These are phyloP conservation scores for Sphagnum contortum DNA, from an alignment of 225 moss, liverwort and hornwort species.

Conservation along the genomic window DNA sequence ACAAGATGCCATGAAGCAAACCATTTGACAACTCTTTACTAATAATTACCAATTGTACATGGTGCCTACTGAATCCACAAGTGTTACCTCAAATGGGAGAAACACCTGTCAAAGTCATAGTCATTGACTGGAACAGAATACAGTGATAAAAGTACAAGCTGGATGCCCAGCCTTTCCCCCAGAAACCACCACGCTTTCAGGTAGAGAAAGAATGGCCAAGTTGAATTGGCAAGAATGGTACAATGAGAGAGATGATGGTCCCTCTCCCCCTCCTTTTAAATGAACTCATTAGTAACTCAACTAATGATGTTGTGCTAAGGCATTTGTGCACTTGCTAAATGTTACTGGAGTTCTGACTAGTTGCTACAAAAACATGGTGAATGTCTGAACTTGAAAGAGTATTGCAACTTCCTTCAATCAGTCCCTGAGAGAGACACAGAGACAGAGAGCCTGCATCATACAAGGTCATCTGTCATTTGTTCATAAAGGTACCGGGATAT, in stretches of 20 bases:
- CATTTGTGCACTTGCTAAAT: background rate
- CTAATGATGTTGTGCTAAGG: too few species aligned
- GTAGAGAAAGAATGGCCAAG: slow-evolving; percentile 18
- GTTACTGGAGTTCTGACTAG: background rate
- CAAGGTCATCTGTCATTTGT: slow-evolving; percentile 1
- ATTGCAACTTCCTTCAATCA: background rate
- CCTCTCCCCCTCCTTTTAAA: slow-evolving; percentile 4
- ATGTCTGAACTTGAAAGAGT: slow-evolving; percentile 3
- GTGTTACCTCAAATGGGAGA: too few species aligned
- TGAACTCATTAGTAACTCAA: too few species aligned
- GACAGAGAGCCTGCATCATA: slow-evolving; percentile 12
- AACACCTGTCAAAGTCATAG: too few species aligned
- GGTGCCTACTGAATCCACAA: too few species aligned
- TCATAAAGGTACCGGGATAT: slow-evolving; percentile 17
- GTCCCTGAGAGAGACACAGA: slow-evolving; percentile 14
- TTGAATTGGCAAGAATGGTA: slow-evolving; percentile 16
- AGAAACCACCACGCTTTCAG: too few species aligned
- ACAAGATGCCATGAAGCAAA: too few species aligned
- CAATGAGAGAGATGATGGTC: slow-evolving; percentile 6
- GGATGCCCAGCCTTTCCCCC: too few species aligned
- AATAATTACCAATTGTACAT: too few species aligned
- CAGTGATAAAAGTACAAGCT: too few species aligned
- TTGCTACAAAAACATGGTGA: slow-evolving; percentile 22
- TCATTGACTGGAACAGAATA: too few species aligned
- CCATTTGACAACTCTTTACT: too few species aligned